phyloP scores from a whole-genome alignment of 208 protist genomes.

The Crithidia fasciculata region DNA sequence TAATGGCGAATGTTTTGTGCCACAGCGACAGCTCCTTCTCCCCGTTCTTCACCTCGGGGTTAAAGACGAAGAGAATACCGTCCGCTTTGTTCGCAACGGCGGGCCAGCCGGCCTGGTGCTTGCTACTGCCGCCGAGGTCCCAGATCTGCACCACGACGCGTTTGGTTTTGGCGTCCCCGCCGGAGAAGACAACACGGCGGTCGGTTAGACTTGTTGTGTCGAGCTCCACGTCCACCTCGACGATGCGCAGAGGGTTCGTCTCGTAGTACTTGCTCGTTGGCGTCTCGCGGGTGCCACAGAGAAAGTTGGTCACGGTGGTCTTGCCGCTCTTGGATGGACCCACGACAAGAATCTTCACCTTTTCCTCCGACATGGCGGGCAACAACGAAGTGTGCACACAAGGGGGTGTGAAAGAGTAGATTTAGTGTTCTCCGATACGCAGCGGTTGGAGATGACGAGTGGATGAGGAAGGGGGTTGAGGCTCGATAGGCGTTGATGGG shows the following conservation, averaged over 20 bases:
- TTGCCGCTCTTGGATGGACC: conserved; percentile 88
- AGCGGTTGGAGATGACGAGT: too few relatives aligned
- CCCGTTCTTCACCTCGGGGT: conserved; percentile 69
- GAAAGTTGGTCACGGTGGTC: conserved; percentile 83
- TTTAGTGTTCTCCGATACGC: too few relatives aligned
- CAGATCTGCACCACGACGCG: conserved; percentile 83
- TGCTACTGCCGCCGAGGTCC: conserved; percentile 85
- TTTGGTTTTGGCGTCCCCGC: conserved; percentile 52
- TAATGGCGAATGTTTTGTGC: conserved; percentile 89
- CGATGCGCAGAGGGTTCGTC: conserved; percentile 87
- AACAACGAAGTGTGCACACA: neutral
- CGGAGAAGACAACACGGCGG: conserved; percentile 66
- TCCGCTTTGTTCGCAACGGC: conserved; percentile 74
- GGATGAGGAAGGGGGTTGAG: too few relatives aligned
- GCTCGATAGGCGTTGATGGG: too few relatives aligned
- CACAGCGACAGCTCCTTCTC: conserved; percentile 89
- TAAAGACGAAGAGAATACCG: conserved; percentile 91
- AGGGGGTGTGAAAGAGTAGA: neutral
- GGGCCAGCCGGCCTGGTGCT: conserved; percentile 88
- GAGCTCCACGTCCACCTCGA: conserved; percentile 86
- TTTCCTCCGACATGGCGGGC: conserved; percentile 57
- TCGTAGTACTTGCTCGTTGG: conserved; percentile 84
- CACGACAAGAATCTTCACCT: conserved; percentile 85
- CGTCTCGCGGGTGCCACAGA: conserved; percentile 79
- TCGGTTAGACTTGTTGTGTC: conserved; percentile 53